phyloP scores from a whole-genome alignment of 257 asterid genomes.

The Solanum habrochaites region DNA sequence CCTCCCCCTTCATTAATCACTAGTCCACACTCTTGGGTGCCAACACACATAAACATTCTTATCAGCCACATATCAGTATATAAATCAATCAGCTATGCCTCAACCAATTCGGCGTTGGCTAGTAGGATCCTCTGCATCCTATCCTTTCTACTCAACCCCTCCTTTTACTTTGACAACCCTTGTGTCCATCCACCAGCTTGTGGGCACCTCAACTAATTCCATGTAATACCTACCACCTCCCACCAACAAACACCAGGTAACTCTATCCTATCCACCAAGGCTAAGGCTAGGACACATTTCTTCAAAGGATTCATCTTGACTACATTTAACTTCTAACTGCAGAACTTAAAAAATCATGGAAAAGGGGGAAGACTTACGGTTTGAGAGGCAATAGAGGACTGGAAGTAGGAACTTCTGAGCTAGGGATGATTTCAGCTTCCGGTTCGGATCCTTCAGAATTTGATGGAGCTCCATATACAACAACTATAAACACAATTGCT shows the following conservation, averaged over 20 bases:
- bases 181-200: neutral
- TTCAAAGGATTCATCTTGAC: neutral
- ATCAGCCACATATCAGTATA: neutral
- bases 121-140: neutral
- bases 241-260: neutral
- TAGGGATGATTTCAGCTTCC: slow-evolving; percentile 8
- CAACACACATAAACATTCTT: neutral
- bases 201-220: neutral
- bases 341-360: neutral
- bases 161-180: neutral
- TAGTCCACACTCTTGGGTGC: neutral
- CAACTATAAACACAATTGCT: slow-evolving; percentile 22
- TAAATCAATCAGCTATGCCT: neutral
- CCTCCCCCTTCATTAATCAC: neutral
- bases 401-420: neutral
- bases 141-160: neutral
- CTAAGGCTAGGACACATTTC: neutral
- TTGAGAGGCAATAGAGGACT: slow-evolving; percentile 28
- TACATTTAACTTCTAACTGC: neutral
- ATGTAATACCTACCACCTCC: neutral
- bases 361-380: slow-evolving; percentile 33
- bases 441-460: slow-evolving; percentile 22
- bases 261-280: neutral
- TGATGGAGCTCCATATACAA: slow-evolving; percentile 37
- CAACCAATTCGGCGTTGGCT: neutral